These are phyloP conservation scores for Astrephomene gubernaculifera DNA, from an alignment of 139 green algal species.

Conservation along the genomic window DNA sequence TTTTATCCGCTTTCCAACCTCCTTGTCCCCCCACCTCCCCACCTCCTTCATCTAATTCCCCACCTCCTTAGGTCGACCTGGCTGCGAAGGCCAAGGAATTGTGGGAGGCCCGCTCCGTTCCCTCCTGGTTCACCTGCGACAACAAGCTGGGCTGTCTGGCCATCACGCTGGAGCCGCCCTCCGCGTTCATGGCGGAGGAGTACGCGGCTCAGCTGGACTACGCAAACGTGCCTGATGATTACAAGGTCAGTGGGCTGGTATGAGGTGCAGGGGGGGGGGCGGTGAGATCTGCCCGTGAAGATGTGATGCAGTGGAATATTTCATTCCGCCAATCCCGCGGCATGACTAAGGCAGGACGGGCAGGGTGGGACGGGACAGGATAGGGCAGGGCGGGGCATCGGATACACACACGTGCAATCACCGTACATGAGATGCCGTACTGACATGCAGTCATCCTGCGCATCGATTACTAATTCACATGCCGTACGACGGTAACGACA, in stretches of 20 bases:
- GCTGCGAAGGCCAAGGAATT: slow-evolving; percentile 67
- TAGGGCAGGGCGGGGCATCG: too few species aligned
- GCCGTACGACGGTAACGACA: too few species aligned
- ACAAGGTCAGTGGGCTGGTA: slow-evolving; percentile 15
- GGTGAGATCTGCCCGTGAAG: too few species aligned
- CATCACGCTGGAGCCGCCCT: slow-evolving; percentile 78
- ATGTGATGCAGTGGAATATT: too few species aligned
- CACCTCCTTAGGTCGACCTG: slow-evolving; percentile 59
- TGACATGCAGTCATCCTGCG: too few species aligned
- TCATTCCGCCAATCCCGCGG: too few species aligned
- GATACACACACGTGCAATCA: too few species aligned
- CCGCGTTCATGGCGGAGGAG: slow-evolving; percentile 86
- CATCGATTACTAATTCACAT: too few species aligned
- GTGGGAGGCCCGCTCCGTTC: slow-evolving; percentile 74
- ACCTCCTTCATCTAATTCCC: too few species aligned
- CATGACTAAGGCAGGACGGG: too few species aligned
- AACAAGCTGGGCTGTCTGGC: slow-evolving; percentile 74
- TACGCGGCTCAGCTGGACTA: slow-evolving; percentile 69
- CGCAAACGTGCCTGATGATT: slow-evolving; percentile 42
- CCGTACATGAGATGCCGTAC: too few species aligned
- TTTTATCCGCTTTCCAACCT: not conserved
- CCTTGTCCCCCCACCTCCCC: not conserved
- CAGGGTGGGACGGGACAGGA: too few species aligned
- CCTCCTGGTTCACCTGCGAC: slow-evolving; percentile 87
- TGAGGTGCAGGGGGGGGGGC: not conserved